Evolutionary conservation across 2,329 filamentous ascomycete genomes (phyloP), one percentile per base, ranked within the genome.

Genomic region (Fusarium sarcochroum): DNA sequence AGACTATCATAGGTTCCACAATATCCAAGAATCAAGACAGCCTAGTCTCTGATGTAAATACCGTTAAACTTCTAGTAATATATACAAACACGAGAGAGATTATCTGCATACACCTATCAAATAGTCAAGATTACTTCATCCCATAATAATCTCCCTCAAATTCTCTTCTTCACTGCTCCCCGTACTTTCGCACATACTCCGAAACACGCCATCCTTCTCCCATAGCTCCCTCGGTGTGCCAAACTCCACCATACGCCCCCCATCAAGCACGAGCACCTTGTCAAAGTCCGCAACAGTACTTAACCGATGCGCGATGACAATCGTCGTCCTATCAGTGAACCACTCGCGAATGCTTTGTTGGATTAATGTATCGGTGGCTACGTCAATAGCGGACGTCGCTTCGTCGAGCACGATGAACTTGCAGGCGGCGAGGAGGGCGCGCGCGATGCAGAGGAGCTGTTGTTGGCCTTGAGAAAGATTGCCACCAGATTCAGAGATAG

Each of bases 321-420:
- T 78, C 32, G 93, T 80, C 1, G 91, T 93, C n/a, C 85, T 86
- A 56, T 87, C 87, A 1, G 83, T 86, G 64, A 93, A 93, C 75
- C 92, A 89, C 72, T 90, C 87, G 15, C 90, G 84, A 69, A 93
- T 93, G 46, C 84, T 88, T 6, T 88, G 85, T 78, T 93, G 91
- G 72, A 93, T 93, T 14, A 92, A 82, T 1, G 84, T 80, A 75
- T 94, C 91, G 0, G 91, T 93, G 25, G 85, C 82, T 86, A 92
- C 92, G 76, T 93, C 91, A 1, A 94, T 91, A 0, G 91, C 90
- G 2, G 87, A 90, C 0, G 92, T 94, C 0, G 92, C 91, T 79
- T 94, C 92, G 75, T 94, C 92, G 1, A 94, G 85, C 2, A 94
- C 87, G 85, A 94, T 90, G 69, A 94, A 88, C 71, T 90, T 90